Percentiles rank a stretch among this genome's conserved stretches.
These are phyloP conservation scores for Erucastrum elatum DNA, from an alignment of 345 rosid species.

Conservation along the genomic window DNA sequence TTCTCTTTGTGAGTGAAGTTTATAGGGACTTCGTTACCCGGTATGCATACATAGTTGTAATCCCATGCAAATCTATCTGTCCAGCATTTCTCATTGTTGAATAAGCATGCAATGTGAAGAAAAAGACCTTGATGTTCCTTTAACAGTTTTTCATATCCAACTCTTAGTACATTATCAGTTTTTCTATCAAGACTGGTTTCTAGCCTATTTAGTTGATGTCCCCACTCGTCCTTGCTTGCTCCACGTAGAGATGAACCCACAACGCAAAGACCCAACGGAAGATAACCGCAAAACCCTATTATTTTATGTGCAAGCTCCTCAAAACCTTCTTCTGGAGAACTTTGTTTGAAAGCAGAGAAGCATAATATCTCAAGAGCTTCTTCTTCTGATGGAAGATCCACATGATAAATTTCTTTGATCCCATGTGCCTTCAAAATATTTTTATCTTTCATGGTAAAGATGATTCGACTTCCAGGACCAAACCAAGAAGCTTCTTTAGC, in stretches of 20 bases:
- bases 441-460: not conserved
- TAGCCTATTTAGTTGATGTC: not conserved
- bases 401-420: not conserved
- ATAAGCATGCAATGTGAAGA: slow-evolving; percentile 1
- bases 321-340: not conserved
- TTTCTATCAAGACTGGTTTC: not conserved
- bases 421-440: not conserved
- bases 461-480: not conserved
- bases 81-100: not conserved
- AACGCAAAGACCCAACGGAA: not conserved
- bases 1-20: not conserved
- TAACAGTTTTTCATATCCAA: not conserved
- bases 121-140: not conserved
- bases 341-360: not conserved
- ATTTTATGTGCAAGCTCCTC: not conserved
- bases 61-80: too few relatives aligned
- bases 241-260: not conserved
- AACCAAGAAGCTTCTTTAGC: not conserved
- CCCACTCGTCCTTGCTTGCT: not conserved
- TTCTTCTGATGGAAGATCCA: not conserved
- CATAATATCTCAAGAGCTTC: slow-evolving; percentile 1
- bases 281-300: not conserved
- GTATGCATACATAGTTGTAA: not conserved
- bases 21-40: not conserved
- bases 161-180: not conserved